Evolutionary conservation across 2,329 filamentous ascomycete genomes (phyloP).

Genomic region (Claviceps purpurea): DNA sequence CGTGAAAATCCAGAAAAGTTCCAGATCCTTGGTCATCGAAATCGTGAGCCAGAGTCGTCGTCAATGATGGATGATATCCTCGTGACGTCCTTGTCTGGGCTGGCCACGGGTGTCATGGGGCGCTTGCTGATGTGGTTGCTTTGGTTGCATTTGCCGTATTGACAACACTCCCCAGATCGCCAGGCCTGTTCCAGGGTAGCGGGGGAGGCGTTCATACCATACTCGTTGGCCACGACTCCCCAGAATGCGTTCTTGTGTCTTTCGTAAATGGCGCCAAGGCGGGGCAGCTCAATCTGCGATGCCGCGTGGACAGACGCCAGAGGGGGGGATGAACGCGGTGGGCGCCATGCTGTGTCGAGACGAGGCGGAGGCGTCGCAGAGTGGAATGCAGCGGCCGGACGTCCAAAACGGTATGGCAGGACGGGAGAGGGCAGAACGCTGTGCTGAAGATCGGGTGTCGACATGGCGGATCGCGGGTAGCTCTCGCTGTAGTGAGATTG

Average conservation of each 20-base stretch:
- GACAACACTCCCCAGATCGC: conserved; percentile 34
- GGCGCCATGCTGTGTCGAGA: conserved; percentile 45
- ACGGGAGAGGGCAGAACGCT: conserved; percentile 28
- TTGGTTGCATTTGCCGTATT: conserved; percentile 19
- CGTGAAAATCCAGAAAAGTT: no score
- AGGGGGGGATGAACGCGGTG: conserved; percentile 21
- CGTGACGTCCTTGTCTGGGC: conserved; percentile 41
- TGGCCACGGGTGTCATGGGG: conserved; percentile 40
- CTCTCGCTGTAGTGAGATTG: conserved; percentile 16
- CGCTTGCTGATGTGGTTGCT: conserved; percentile 20
- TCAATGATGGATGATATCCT: conserved; percentile 50
- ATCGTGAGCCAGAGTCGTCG: background rate
- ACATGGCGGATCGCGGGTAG: conserved; percentile 26
- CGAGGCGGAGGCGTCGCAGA: conserved; percentile 34
- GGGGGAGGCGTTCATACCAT: conserved; percentile 49
- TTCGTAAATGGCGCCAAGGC: conserved; percentile 57
- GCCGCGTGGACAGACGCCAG: conserved; percentile 17
- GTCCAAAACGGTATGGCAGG: conserved; percentile 18
- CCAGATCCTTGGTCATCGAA: background rate
- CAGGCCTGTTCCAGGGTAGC: conserved; percentile 58
- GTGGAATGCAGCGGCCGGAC: conserved; percentile 15
- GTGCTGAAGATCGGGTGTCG: conserved; percentile 31
- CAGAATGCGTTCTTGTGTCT: conserved; percentile 60
- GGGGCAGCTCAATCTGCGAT: conserved; percentile 45
- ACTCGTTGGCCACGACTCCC: conserved; percentile 57